Base-by-base conservation (phyloP, 2,329 filamentous ascomycete genomes). In the Ilyonectria sp. region DNA sequence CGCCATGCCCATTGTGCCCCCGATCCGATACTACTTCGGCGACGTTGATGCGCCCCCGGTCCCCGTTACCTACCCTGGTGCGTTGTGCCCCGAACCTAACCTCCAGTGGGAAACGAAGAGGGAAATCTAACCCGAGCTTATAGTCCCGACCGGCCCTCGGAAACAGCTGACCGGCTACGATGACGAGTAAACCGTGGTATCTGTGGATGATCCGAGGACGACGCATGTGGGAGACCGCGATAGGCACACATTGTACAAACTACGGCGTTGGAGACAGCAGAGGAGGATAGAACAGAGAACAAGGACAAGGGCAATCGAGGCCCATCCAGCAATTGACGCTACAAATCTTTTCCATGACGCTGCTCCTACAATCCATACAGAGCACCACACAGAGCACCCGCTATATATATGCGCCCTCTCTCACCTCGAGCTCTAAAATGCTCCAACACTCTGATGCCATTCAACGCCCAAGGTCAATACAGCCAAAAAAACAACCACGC, bases 61-160 rank as follows among this genome's bases (percentile, higher is more conserved):
- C 71, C 96, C 96, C 35, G 84, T 95, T 81, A 97, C 94, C 79
- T 99, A 98, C 86, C 96, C 96, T 68, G 89, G 95, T 98, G 89
- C 81, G 94, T 89, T 62, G 10, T 43, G 23, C 50, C 52, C 35
- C 19, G 17, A n/a, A 33, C 44, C 40, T 31, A 13, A 46, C 40
- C 40, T 43, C 7, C 15, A 17, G n/a, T 6, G 17, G 40, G 23
- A 49, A 8, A 6, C 37, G n/a, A 49, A n/a, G 52, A 52, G 43
- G 44, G 40, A 60, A 50, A 53, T 44, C 57, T 50, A 63, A 60
- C 52, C 55, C 50, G 62, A 70, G 21, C 29, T 13, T 33, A 65
- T 71, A 91, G 89, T 91, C 60, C 89, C 89, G 15, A 73, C 83
- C 13, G 87, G 86, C 10, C 88, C 89, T 56, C 85, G 89, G 77